Evolutionary conservation across 2,329 filamentous ascomycete genomes (phyloP).

Genomic region (Calonectria multiphialidica): DNA sequence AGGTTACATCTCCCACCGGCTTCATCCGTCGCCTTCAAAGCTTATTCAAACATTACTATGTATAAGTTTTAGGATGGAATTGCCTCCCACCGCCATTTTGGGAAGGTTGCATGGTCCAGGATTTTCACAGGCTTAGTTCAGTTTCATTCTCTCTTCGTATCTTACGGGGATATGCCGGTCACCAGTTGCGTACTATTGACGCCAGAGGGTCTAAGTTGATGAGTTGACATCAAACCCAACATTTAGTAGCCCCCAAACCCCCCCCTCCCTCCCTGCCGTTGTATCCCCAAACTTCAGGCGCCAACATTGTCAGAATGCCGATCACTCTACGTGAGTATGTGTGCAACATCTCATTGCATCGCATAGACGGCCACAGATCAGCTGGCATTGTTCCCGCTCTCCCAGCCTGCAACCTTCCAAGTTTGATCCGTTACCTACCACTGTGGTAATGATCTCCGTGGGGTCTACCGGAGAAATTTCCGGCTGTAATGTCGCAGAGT

Average conservation of each 20-base stretch:
- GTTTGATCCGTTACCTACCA: slow-evolving; percentile 20
- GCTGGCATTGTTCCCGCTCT: slow-evolving; percentile 56
- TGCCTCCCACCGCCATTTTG: slow-evolving; percentile 5
- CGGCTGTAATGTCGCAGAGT: slow-evolving; percentile 78
- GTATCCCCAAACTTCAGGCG: slow-evolving; percentile 5
- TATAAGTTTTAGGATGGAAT: neutral
- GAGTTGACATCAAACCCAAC: slow-evolving; percentile 19
- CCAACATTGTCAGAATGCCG: slow-evolving; percentile 23
- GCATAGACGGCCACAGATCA: slow-evolving; percentile 64
- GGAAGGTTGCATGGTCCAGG: slow-evolving; percentile 16
- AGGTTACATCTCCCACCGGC: slow-evolving; percentile 3
- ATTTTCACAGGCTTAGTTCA: slow-evolving; percentile 16
- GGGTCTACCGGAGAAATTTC: slow-evolving; percentile 54
- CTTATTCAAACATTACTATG: slow-evolving; percentile 11
- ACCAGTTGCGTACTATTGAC: slow-evolving; percentile 14
- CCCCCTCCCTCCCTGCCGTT: slow-evolving; percentile 19
- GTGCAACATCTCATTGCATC: slow-evolving; percentile 65
- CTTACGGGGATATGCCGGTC: slow-evolving; percentile 18
- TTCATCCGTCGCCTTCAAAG: slow-evolving; percentile 15
- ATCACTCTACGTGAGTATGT: slow-evolving; percentile 34
- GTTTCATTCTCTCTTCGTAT: slow-evolving; percentile 30
- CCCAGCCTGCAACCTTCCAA: slow-evolving; percentile 33
- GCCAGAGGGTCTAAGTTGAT: slow-evolving; percentile 18
- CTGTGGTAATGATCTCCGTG: slow-evolving; percentile 24
- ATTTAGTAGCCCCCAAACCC: slow-evolving; percentile 25